Percentiles rank a stretch among this genome's conserved stretches.
Evolutionary conservation across 176 grass and related monocot genomes (phyloP).

Genomic region (Triticum monococcum): DNA sequence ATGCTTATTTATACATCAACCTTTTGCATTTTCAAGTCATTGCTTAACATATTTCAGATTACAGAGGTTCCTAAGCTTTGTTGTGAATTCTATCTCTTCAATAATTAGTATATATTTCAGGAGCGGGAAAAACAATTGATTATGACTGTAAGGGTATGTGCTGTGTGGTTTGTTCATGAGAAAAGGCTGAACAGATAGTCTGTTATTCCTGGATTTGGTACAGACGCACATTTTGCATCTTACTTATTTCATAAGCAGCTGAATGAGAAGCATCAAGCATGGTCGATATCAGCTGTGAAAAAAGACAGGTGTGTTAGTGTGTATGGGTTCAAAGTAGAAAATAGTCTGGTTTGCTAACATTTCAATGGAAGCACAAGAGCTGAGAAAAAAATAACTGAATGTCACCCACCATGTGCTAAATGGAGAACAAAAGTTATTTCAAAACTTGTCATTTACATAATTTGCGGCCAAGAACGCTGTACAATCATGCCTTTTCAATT

Average conservation of each 20-base stretch:
- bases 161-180: not conserved
- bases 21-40: too few relatives aligned
- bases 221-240: not conserved
- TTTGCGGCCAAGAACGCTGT: not conserved
- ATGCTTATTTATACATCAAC: too few relatives aligned
- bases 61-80: too few relatives aligned
- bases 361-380: not conserved
- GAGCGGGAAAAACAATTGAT: too few relatives aligned
- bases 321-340: not conserved
- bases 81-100: too few relatives aligned
- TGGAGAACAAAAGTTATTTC: not conserved
- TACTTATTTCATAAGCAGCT: not conserved
- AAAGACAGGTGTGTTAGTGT: not conserved
- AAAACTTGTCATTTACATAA: conserved; percentile 32
- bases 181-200: not conserved
- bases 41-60: too few relatives aligned
- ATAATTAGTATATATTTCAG: too few relatives aligned
- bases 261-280: not conserved
- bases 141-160: too few relatives aligned
- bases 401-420: not conserved
- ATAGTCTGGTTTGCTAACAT: not conserved
- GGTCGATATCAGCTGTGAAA: not conserved
- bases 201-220: not conserved
- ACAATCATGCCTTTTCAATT: conserved; percentile 1
- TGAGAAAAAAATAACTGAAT: not conserved